A percentile compares a stretch with the other conserved stretches of the same genome.
These are phyloP conservation scores for Dentipellis fragilis DNA, from an alignment of 768 basidiomycete genomes.

Conservation along the genomic window DNA sequence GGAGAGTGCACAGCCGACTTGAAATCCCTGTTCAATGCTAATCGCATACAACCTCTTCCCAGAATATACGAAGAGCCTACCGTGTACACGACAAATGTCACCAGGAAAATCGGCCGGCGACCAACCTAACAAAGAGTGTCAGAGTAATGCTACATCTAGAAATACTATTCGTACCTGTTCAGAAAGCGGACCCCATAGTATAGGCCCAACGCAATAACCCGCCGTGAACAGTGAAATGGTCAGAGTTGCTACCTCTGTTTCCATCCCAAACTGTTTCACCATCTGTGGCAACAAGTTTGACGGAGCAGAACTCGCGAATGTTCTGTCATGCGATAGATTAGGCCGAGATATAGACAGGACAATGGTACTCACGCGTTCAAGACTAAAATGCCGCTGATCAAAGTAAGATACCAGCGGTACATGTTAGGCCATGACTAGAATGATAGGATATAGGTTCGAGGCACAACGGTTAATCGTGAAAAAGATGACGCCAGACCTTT, in stretches of 20 bases:
- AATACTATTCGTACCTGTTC: constrained; percentile 20
- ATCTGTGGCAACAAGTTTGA: constrained; percentile 38
- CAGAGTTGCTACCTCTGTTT: constrained; percentile 41
- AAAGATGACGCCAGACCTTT: constrained; percentile 4
- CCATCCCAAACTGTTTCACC: constrained; percentile 37
- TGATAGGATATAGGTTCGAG: neutral
- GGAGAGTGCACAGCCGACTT: constrained; percentile 52
- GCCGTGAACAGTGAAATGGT: constrained; percentile 54
- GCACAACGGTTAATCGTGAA: neutral
- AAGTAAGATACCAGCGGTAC: constrained; percentile 41
- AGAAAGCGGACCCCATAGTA: constrained; percentile 15
- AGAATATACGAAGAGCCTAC: constrained; percentile 18
- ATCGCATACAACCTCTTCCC: neutral
- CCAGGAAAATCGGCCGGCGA: constrained; percentile 46
- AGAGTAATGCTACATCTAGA: constrained; percentile 27
- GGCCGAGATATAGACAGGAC: neutral
- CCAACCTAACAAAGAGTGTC: constrained; percentile 23
- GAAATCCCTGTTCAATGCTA: constrained; percentile 34
- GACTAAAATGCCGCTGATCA: constrained; percentile 39
- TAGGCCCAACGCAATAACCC: constrained; percentile 42
- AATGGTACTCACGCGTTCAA: constrained; percentile 38
- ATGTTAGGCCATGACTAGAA: constrained; percentile 39
- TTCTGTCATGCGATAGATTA: constrained; percentile 26
- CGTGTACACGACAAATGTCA: constrained; percentile 45
- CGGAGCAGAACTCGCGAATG: constrained; percentile 54